Percentiles rank a stretch among this genome's conserved stretches.
phyloP scores from a whole-genome alignment of 148 eudicot genomes.

The Persicaria maculosa region DNA sequence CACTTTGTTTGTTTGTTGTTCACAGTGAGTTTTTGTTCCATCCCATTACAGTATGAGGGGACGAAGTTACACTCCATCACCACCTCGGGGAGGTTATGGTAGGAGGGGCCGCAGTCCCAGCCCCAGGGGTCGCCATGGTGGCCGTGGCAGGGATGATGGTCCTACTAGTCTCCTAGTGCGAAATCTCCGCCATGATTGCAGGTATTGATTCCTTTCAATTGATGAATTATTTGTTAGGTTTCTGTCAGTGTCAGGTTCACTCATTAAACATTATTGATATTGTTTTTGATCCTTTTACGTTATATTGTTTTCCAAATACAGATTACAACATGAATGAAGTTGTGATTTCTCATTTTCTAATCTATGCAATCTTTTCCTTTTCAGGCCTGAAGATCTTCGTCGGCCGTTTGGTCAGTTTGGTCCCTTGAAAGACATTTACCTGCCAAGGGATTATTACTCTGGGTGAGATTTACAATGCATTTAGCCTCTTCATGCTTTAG shows the following conservation, averaged over 20 bases:
- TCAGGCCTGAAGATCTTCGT: constrained; percentile 13
- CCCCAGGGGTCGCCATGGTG: constrained; percentile 69
- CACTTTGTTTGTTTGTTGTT: not conserved
- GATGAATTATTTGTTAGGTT: not conserved
- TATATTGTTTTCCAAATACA: not conserved
- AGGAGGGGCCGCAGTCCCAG: constrained; percentile 74
- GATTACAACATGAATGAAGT: not conserved
- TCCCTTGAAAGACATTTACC: constrained; percentile 10
- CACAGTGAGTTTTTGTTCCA: not conserved
- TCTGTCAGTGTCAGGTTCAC: not conserved
- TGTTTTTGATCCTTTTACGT: not conserved
- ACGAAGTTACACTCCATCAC: constrained; percentile 82
- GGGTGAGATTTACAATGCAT: not conserved
- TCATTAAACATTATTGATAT: not conserved
- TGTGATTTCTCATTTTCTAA: not conserved
- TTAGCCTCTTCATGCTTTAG: too few relatives aligned
- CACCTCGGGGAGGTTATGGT: constrained; percentile 63
- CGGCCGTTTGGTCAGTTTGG: constrained; percentile 12
- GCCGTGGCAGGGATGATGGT: constrained; percentile 38
- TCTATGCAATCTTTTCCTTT: constrained; percentile 3
- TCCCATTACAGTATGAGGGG: constrained; percentile 48
- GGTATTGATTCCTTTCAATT: constrained; percentile 28
- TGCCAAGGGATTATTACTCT: constrained; percentile 12
- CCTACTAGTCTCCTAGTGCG: constrained; percentile 91
- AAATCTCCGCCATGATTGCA: constrained; percentile 91